Evolutionary conservation across 129 eudicot species (phyloP).

Genomic region (Arctium lappa): DNA sequence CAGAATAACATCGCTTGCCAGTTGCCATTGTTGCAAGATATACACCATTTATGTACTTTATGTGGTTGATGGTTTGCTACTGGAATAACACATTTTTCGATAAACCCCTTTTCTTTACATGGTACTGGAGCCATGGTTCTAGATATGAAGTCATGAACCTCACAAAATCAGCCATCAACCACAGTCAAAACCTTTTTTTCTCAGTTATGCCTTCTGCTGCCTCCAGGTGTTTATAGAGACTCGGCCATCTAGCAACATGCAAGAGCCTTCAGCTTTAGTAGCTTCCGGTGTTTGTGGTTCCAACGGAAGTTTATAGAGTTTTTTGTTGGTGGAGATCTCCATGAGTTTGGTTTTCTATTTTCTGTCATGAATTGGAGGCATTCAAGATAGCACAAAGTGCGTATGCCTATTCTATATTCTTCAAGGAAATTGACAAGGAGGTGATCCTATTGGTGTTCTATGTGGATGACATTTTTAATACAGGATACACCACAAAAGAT

Average conservation of each 20-base stretch:
- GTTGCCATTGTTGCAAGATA: neutral
- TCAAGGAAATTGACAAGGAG: neutral
- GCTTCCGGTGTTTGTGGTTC: neutral
- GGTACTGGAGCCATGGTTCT: too few species aligned
- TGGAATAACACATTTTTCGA: neutral
- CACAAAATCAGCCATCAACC: neutral
- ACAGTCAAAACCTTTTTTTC: neutral
- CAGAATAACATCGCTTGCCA: neutral
- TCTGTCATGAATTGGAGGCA: neutral
- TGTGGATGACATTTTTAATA: neutral
- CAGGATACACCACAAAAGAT: neutral
- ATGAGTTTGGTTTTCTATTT: neutral
- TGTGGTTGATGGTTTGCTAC: neutral
- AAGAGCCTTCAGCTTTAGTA: neutral
- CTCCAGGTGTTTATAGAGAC: neutral
- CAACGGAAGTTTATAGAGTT: neutral
- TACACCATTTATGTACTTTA: neutral
- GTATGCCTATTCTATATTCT: neutral
- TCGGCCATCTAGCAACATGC: neutral
- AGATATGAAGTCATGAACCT: neutral
- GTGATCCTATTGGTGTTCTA: neutral
- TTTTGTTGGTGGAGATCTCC: neutral
- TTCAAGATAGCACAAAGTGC: neutral
- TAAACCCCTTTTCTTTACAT: neutral
- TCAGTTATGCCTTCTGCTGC: neutral